Evolutionary conservation across 345 rosid species (phyloP).

Genomic region (Gossypioides kirkii): DNA sequence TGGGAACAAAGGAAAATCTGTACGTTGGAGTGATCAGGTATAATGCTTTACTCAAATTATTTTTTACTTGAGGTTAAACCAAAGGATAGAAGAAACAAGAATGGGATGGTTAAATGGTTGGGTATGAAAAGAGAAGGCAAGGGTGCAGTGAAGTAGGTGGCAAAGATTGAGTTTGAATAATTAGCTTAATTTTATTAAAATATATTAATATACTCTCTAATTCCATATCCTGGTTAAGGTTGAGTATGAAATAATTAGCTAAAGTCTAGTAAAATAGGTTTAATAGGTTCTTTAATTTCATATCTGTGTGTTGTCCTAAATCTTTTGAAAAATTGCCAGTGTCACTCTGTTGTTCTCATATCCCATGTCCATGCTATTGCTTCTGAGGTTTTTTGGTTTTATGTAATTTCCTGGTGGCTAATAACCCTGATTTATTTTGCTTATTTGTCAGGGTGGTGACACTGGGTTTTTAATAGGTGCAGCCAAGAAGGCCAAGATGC

Average conservation of each 20-base stretch:
- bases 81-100: background rate
- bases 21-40: conserved; percentile 92
- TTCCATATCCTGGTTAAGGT: background rate
- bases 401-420: background rate
- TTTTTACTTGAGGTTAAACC: background rate
- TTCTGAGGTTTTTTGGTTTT: background rate
- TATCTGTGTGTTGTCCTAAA: background rate
- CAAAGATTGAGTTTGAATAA: background rate
- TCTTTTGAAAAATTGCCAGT: background rate
- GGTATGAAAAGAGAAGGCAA: background rate
- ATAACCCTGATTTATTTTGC: background rate
- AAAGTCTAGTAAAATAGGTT: background rate
- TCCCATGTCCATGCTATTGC: background rate
- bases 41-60: background rate
- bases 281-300: background rate
- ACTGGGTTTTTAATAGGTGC: conserved; percentile 79
- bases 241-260: background rate
- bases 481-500: conserved; percentile 48
- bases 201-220: background rate
- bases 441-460: conserved; percentile 44
- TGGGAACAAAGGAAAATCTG: conserved; percentile 55
- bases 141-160: background rate
- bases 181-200: background rate
- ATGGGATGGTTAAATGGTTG: background rate
- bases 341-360: no score